Evolutionary conservation across 179 eudicot genomes (phyloP), one percentile per base, ranked within the genome.

Genomic region (Spinacia oleracea): DNA sequence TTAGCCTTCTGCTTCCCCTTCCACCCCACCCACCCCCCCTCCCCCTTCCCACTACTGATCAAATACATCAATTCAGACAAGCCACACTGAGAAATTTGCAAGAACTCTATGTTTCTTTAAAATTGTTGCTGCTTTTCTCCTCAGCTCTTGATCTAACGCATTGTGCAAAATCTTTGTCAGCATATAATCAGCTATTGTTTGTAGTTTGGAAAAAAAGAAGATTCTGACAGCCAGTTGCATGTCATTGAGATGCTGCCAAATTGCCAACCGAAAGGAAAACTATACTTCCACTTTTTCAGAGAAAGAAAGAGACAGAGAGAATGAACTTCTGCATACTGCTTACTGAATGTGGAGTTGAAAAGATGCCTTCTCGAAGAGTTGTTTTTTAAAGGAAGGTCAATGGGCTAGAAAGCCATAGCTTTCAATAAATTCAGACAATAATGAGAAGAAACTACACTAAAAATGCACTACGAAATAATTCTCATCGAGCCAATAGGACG

Each of bases 91-190:
- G 38, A 31, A 31, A 14, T 31, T 63, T 29, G 68, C 68, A 63
- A 58, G 12, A 21, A 21, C 9, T 21, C 40, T 63, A 27, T 63
- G 42, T 63, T 31, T 63, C 31, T 16, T 31, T 3, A 63, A 6
- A 14, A 32, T 11, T 48, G 68, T 63, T 63, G 38, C 34, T 27
- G 16, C 68, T 31, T 63, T 31, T 29, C 9, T 63, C 2, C 40
- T 31, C 68, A 31, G 40, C 35, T 29, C 35, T 31, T 29, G 40
- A 63, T 63, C 18, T 63, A 14, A 31, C n/a, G 29, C 12, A 9
- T n/a, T 58, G 63, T 58, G 63, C 63, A 58, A n/a, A 58, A 64
- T 64, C 38, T 31, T 64, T 16, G n/a, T 59, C 65, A 21, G 15
- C 20, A 62, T 62, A 34, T 32, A 1, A 31, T 16, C 32, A 64